phyloP scores from a whole-genome alignment of 441 rosid species.

The Cnidoscolus chayamansa region DNA sequence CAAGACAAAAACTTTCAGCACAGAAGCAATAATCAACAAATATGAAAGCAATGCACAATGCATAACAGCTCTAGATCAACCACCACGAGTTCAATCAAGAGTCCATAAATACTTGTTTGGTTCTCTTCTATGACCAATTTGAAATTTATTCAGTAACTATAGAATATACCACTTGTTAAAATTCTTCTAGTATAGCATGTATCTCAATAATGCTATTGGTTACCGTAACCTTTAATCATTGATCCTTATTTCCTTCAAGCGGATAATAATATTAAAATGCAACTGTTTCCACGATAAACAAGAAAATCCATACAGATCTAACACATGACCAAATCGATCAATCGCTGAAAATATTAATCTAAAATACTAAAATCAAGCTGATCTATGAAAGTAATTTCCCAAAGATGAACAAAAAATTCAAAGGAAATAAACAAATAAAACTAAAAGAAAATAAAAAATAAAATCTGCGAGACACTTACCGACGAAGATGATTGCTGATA shows the following conservation, averaged over 20 bases:
- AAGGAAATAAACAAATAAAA: not conserved
- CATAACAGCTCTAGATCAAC: too few species aligned
- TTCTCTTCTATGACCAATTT: too few species aligned
- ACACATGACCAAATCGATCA: not conserved
- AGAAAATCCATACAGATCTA: slow-evolving; percentile 17
- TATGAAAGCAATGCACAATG: not conserved
- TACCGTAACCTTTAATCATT: too few species aligned
- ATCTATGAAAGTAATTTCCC: slow-evolving; percentile 5
- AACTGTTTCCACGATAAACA: not conserved
- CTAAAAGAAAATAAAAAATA: not conserved
- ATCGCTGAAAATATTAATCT: not conserved
- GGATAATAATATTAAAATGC: too few species aligned
- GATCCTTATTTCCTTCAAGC: too few species aligned
- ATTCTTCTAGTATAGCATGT: too few species aligned
- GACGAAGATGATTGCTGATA: slow-evolving; percentile 47
- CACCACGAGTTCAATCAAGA: too few species aligned
- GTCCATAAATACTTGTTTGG: not conserved
- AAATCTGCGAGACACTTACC: slow-evolving; percentile 37
- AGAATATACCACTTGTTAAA: too few species aligned
- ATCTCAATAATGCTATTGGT: too few species aligned
- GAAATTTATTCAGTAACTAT: too few species aligned
- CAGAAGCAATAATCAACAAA: not conserved
- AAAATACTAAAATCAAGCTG: not conserved
- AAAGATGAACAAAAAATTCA: not conserved
- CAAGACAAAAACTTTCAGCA: not conserved